phyloP scores from a whole-genome alignment of 2,329 filamentous ascomycete species.

The Penicillium sp. region DNA sequence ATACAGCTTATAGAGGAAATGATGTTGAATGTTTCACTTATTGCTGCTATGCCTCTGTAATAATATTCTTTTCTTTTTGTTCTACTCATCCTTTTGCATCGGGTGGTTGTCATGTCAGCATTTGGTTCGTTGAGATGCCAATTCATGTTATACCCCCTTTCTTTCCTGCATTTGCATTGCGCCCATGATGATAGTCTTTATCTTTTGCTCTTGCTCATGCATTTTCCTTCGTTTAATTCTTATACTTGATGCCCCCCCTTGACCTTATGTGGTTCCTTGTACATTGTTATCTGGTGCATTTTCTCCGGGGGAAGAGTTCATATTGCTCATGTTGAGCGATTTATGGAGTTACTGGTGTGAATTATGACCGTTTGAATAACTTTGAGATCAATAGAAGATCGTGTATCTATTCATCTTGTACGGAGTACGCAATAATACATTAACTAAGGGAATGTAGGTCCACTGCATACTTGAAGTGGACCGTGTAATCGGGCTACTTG shows the following conservation, averaged over 20 bases:
- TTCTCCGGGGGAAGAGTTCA: constrained; percentile 15
- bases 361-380: constrained; percentile 12
- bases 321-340: constrained; percentile 20
- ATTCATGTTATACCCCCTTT: constrained; percentile 29
- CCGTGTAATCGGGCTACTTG: constrained; percentile 26
- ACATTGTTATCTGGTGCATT: constrained; percentile 27
- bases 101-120: constrained; percentile 28
- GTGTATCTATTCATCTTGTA: too few relatives aligned
- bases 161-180: constrained; percentile 27
- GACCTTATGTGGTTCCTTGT: constrained; percentile 14
- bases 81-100: constrained; percentile 21
- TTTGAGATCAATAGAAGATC: too few relatives aligned
- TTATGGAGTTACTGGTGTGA: constrained; percentile 7
- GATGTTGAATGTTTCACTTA: constrained; percentile 15
- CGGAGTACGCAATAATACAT: too few relatives aligned
- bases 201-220: constrained; percentile 18
- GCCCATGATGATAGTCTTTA: constrained; percentile 20
- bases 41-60: constrained; percentile 18
- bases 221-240: constrained; percentile 16
- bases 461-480: not conserved
- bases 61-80: constrained; percentile 19
- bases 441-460: too few relatives aligned
- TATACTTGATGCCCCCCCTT: constrained; percentile 20
- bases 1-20: constrained; percentile 30
- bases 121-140: constrained; percentile 20